Evolutionary conservation across 139 green algal genomes (phyloP), one percentile per base, ranked within the genome.

Genomic region (Chlamydomonas sphaeroides): DNA sequence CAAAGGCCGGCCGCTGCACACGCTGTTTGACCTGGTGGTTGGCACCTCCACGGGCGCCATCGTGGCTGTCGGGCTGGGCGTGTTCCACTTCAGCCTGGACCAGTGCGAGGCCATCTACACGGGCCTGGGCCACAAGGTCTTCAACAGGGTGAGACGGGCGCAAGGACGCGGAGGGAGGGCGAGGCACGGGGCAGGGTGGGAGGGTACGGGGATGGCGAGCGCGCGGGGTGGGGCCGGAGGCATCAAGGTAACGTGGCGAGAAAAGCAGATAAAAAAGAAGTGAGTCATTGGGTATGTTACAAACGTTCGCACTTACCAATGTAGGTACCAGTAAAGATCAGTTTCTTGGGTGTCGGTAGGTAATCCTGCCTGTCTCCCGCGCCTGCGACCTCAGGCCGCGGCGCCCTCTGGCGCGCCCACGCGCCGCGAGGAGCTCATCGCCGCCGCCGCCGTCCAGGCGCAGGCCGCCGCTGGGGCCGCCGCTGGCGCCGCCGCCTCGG

Each of bases 11-110:
- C 88, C 79, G 32, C 91, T 98, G 18, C 88, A 91, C 66, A 89
- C 95, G 67, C 76, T 98, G 79, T 99, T 99, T 87, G 97, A 99
- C 88, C 87, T 99, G 14, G 82, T 94, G 32, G 91, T 88, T 57
- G 96, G 96, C 65, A 98, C 95, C 56, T 94, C 87, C 70, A 97
- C 94, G 1, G 97, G 97, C 4, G 97, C 91, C 26, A 96, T 98
- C 75, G 87, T 98, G 35, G 96, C 96, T 6, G 92, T 94, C 35
- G 93, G 91, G 4, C 68, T 98, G 49, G 94, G 88, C 20, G 67
- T 98, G 5, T 86, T 95, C 53, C 79, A 88, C 26, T 86, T 95
- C 41, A 87, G 75, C 5, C 84, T 98, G 45, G 90, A 97, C 59
- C 85, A 97, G 53, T 97, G 93, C 81, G 93, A 97, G 67, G 79